Evolutionary conservation across 2,329 filamentous ascomycete genomes (phyloP).

Genomic region (Ophiognomonia clavigignenti-juglandacearum): DNA sequence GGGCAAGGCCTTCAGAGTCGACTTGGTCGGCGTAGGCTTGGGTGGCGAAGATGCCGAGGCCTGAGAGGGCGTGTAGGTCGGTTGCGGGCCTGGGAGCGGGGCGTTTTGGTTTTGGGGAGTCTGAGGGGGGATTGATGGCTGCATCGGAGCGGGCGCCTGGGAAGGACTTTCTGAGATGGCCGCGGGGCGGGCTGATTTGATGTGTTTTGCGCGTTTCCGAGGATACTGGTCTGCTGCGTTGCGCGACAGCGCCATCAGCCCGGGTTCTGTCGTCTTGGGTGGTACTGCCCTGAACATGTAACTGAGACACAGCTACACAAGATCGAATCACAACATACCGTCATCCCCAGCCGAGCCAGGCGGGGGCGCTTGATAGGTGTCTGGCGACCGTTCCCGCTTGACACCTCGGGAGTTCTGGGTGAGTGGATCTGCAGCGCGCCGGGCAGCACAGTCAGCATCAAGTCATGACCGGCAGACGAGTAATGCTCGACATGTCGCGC

Average conservation of each 20-base stretch:
- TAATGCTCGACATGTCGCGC: constrained; percentile 10
- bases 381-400: constrained; percentile 76
- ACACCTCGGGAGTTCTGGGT: constrained; percentile 59
- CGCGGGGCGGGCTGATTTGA: constrained; percentile 52
- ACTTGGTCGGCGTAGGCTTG: constrained; percentile 76
- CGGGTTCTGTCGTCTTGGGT: constrained; percentile 26
- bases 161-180: constrained; percentile 53
- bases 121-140: constrained; percentile 29
- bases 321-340: constrained; percentile 57
- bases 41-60: constrained; percentile 54
- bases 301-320: constrained; percentile 30
- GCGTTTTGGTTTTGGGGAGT: constrained; percentile 18
- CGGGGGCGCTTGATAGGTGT: constrained; percentile 50
- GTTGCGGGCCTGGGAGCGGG: constrained; percentile 29
- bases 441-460: constrained; percentile 26
- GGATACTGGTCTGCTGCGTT: constrained; percentile 43
- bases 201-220: constrained; percentile 57
- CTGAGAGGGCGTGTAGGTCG: constrained; percentile 37
- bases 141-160: constrained; percentile 43
- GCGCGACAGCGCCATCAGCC: constrained; percentile 27
- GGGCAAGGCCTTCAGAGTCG: constrained; percentile 86
- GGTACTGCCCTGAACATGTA: constrained; percentile 27
- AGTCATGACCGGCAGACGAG: constrained; percentile 8
- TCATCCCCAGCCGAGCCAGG: constrained; percentile 61
- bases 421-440: constrained; percentile 40